phyloP scores from a whole-genome alignment of 257 asterid species.

The Vinca minor region DNA sequence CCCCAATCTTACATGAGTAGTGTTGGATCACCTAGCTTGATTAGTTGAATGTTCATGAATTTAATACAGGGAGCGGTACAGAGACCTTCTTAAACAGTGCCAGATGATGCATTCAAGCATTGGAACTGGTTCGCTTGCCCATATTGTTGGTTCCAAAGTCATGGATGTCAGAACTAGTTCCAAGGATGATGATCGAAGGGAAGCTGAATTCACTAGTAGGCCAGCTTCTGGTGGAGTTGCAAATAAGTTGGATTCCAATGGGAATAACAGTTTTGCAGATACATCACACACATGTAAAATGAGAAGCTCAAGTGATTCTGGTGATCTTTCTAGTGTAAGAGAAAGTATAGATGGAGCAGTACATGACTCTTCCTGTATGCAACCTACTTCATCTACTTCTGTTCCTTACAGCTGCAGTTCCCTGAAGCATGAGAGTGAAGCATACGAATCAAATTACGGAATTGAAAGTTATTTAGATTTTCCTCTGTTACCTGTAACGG shows the following conservation, averaged over 20 bases:
- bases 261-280: constrained; percentile 38
- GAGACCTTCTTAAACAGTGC: constrained; percentile 74
- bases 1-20: not conserved
- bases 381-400: constrained; percentile 46
- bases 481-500: constrained; percentile 72
- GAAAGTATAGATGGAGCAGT: constrained; percentile 50
- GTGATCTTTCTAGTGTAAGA: constrained; percentile 62
- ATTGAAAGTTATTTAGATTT: constrained; percentile 62
- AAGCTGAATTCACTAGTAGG: constrained; percentile 40
- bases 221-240: constrained; percentile 37
- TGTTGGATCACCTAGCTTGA: not conserved
- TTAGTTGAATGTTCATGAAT: constrained; percentile 5
- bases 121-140: constrained; percentile 97
- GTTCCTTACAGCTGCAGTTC: constrained; percentile 43
- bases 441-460: constrained; percentile 32
- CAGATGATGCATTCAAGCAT: constrained; percentile 92
- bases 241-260: constrained; percentile 29
- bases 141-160: constrained; percentile 89
- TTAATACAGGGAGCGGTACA: constrained; percentile 69
- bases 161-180: constrained; percentile 94
- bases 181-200: constrained; percentile 59
- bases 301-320: constrained; percentile 55
- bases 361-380: constrained; percentile 52
- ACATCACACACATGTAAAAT: constrained; percentile 31
- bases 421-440: constrained; percentile 32